These are phyloP conservation scores for Sporothrix mexicana DNA, from an alignment of 2,329 filamentous ascomycete genomes.

Conservation along the genomic window DNA sequence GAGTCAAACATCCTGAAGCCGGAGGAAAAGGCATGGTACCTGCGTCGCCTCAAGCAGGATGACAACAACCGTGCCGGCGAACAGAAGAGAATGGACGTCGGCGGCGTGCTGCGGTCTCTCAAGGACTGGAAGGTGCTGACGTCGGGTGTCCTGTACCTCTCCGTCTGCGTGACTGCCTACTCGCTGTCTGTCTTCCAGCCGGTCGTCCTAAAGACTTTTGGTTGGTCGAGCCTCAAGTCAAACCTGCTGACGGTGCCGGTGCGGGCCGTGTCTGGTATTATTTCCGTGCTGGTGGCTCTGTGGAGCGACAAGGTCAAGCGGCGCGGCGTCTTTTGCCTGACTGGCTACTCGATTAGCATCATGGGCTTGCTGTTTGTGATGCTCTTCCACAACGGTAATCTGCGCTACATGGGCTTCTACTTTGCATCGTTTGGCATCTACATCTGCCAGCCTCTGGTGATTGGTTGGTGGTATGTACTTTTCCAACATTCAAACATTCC, in stretches of 20 bases:
- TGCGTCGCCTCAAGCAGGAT: neutral
- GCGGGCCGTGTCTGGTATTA: slow-evolving; percentile 9
- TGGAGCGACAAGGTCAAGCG: slow-evolving; percentile 7
- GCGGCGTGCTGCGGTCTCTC: slow-evolving; percentile 13
- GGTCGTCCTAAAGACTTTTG: neutral
- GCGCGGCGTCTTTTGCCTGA: slow-evolving; percentile 2
- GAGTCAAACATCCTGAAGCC: neutral
- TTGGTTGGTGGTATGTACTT: slow-evolving; percentile 14
- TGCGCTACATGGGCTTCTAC: slow-evolving; percentile 22
- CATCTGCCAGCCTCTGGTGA: slow-evolving; percentile 23
- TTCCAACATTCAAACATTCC: neutral
- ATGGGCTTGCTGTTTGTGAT: neutral
- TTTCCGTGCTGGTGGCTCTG: neutral
- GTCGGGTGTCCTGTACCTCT: neutral
- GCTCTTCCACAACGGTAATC: neutral
- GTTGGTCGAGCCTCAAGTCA: slow-evolving; percentile 17
- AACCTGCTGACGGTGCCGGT: slow-evolving; percentile 15
- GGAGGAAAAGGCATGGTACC: slow-evolving; percentile 13
- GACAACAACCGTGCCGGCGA: neutral
- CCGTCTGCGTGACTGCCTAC: slow-evolving; percentile 17
- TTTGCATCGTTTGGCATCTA: slow-evolving; percentile 14
- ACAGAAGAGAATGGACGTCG: slow-evolving; percentile 3
- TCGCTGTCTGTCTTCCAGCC: slow-evolving; percentile 19
- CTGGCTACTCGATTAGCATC: neutral
- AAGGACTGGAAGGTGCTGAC: slow-evolving; percentile 20